phyloP scores from a whole-genome alignment of 495 filamentous ascomycete genomes.

The Aspergillus indologenus region DNA sequence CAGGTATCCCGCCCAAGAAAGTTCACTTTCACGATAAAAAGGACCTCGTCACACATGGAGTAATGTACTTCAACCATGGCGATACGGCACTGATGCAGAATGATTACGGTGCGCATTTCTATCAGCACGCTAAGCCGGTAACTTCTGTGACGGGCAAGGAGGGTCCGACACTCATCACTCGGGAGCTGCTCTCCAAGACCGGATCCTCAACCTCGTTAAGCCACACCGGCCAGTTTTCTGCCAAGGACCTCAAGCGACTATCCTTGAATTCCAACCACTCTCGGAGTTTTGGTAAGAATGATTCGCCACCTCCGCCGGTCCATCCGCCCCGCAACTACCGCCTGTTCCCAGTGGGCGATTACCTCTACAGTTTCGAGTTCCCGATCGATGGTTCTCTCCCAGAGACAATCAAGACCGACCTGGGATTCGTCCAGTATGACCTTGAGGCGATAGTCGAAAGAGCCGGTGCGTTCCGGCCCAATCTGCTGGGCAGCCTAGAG shows the following conservation, averaged over 20 bases:
- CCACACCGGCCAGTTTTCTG: conserved; percentile 32
- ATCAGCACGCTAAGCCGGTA: conserved; percentile 39
- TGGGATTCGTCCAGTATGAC: conserved; percentile 86
- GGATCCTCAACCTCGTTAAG: conserved; percentile 34
- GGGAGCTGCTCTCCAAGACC: conserved; percentile 40
- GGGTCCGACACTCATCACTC: conserved; percentile 37
- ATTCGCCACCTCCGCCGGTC: conserved; percentile 56
- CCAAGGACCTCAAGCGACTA: conserved; percentile 58
- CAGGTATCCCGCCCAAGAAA: conserved; percentile 87
- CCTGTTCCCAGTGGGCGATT: conserved; percentile 84
- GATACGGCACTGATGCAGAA: conserved; percentile 63
- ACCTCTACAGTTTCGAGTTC: conserved; percentile 92
- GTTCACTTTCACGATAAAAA: conserved; percentile 77
- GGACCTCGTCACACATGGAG: conserved; percentile 47
- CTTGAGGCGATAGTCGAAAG: conserved; percentile 86
- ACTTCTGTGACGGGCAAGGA: conserved; percentile 50
- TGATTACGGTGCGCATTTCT: conserved; percentile 49
- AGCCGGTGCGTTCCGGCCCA: conserved; percentile 87
- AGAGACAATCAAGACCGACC: conserved; percentile 86
- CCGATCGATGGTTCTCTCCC: conserved; percentile 89
- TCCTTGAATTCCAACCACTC: conserved; percentile 76
- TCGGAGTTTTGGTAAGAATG: conserved; percentile 81
- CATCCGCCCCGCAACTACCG: conserved; percentile 86
- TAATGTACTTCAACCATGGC: conserved; percentile 52
- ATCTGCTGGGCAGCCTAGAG: conserved; percentile 80